Evolutionary conservation across 2,329 filamentous ascomycete species (phyloP).

Genomic region (Pyricularia grisea): DNA sequence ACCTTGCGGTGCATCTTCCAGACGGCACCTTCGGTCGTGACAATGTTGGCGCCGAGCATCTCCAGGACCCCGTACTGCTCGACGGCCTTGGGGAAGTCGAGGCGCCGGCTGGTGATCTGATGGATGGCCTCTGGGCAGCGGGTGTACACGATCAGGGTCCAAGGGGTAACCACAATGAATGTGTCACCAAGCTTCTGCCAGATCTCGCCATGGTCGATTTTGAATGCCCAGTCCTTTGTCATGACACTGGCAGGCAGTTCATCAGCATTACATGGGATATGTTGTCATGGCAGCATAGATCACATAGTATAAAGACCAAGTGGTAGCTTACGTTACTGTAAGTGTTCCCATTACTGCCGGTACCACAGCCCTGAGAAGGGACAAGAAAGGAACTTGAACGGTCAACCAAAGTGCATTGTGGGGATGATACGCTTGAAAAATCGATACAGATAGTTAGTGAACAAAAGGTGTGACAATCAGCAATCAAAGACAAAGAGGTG

Average conservation of each 20-base stretch:
- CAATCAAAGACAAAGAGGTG: not conserved
- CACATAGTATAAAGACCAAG: not conserved
- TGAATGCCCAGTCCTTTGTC: constrained; percentile 50
- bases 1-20: constrained; percentile 70
- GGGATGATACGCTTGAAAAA: not conserved
- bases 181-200: constrained; percentile 53
- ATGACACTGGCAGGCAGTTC: constrained; percentile 32
- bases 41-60: constrained; percentile 62
- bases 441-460: not conserved
- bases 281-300: not conserved
- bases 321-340: not conserved
- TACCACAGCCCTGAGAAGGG: not conserved
- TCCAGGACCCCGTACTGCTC: constrained; percentile 49
- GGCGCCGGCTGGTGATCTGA: constrained; percentile 56
- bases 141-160: constrained; percentile 41
- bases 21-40: constrained; percentile 57
- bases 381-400: not conserved
- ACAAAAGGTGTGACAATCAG: not conserved
- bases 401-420: not conserved
- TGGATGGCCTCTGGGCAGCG: constrained; percentile 56
- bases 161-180: constrained; percentile 55
- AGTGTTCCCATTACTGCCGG: not conserved
- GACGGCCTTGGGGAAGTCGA: constrained; percentile 62
- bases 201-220: constrained; percentile 37
- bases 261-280: not conserved